Conservation (phyloP, 805 yeast species). For the Ogataea zsoltii region DNA sequence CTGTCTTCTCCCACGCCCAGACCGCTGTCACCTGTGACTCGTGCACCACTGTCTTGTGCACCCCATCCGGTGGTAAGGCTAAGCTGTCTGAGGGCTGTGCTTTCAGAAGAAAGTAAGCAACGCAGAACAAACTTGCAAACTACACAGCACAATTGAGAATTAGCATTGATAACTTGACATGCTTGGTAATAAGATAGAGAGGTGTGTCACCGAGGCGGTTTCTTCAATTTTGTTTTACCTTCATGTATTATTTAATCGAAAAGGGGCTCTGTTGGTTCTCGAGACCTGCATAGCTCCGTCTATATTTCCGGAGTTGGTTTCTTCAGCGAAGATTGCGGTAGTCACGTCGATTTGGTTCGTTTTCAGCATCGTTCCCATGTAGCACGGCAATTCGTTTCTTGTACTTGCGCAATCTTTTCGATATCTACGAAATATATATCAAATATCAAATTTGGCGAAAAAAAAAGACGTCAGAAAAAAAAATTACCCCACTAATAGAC, state of each 20-base stretch:
- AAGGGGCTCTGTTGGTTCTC: constrained; percentile 1
- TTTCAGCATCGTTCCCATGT: no score
- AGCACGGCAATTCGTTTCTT: no score
- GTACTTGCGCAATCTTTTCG: not conserved
- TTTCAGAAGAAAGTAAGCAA: constrained; percentile 92
- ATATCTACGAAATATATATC: no score
- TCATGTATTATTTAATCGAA: constrained; percentile 8
- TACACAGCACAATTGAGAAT: constrained; percentile 7
- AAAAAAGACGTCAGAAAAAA: not conserved
- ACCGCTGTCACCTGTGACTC: constrained; percentile 99
- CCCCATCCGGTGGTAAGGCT: constrained; percentile 99
- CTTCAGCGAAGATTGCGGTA: not conserved
- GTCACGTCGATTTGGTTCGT: no score
- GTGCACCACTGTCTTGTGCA: constrained; percentile 96
- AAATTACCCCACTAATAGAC: not conserved
- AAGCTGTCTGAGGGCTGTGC: constrained; percentile 99
- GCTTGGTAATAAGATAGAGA: constrained; percentile 7
- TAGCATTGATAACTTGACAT: constrained; percentile 8
- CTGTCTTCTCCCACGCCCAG: constrained; percentile 99
- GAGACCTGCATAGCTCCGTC: constrained; percentile 1
- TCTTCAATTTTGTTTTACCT: constrained; percentile 8
- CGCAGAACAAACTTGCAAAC: constrained; percentile 4
- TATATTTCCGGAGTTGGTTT: constrained; percentile 7
- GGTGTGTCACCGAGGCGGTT: constrained; percentile 4
- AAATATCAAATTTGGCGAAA: not conserved